A percentile compares a stretch with the other conserved stretches of the same genome.
These are phyloP conservation scores for Vigna hirtella DNA, from an alignment of 306 rosid species.

Conservation along the genomic window DNA sequence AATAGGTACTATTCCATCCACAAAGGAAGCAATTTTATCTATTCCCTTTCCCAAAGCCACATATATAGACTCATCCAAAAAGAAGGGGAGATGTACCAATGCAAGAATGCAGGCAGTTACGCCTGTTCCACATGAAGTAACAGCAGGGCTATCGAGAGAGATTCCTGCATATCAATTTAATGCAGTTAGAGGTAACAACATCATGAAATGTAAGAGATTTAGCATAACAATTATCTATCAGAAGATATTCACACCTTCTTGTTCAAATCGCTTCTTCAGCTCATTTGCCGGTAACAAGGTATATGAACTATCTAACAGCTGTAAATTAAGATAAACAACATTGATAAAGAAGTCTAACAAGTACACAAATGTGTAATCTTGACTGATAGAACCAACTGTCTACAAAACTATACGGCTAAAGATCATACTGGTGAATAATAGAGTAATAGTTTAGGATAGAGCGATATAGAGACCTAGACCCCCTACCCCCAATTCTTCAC, in stretches of 20 bases:
- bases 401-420: not conserved
- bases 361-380: not conserved
- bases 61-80: constrained; percentile 19
- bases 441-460: not conserved
- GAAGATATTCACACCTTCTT: constrained; percentile 58
- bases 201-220: constrained; percentile 24
- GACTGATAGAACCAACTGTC: not conserved
- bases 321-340: constrained; percentile 37
- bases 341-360: constrained; percentile 28
- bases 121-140: constrained; percentile 91
- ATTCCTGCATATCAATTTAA: constrained; percentile 62
- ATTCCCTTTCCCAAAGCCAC: not conserved
- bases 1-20: not conserved
- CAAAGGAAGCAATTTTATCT: not conserved
- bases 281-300: constrained; percentile 73
- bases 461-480: not conserved
- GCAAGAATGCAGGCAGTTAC: constrained; percentile 96
- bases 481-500: not conserved
- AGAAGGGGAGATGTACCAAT: constrained; percentile 59
- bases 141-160: constrained; percentile 74
- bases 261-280: constrained; percentile 71
- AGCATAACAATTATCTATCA: not conserved
- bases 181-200: constrained; percentile 1
- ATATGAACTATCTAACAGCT: constrained; percentile 86
- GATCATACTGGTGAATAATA: not conserved